Evolutionary conservation across 495 filamentous ascomycete genomes (phyloP).

Genomic region (Xylaria bambusicola): DNA sequence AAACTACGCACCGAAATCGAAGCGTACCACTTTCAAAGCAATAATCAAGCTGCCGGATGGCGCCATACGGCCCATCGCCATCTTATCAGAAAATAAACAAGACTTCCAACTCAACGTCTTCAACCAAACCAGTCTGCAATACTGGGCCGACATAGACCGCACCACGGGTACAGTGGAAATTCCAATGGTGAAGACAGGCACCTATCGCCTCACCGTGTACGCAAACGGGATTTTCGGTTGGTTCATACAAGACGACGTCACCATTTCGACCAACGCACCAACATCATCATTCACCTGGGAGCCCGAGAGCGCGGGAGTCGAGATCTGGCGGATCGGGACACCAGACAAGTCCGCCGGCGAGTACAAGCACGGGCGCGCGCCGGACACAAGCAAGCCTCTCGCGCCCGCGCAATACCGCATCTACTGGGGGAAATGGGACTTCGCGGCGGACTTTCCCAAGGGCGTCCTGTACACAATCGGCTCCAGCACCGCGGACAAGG

Average conservation of each 20-base stretch:
- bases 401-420: slow-evolving; percentile 53
- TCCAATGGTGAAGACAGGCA: slow-evolving; percentile 50
- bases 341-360: slow-evolving; percentile 59
- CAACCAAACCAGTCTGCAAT: slow-evolving; percentile 53
- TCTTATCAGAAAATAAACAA: slow-evolving; percentile 52
- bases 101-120: slow-evolving; percentile 61
- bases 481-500: slow-evolving; percentile 36
- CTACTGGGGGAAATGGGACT: slow-evolving; percentile 60
- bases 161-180: slow-evolving; percentile 49
- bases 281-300: slow-evolving; percentile 39
- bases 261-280: slow-evolving; percentile 33
- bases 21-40: slow-evolving; percentile 45
- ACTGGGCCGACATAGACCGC: slow-evolving; percentile 55
- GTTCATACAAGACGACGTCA: slow-evolving; percentile 28
- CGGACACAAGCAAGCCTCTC: slow-evolving; percentile 45
- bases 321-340: slow-evolving; percentile 57
- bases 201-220: slow-evolving; percentile 57
- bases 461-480: slow-evolving; percentile 51
- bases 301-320: slow-evolving; percentile 51
- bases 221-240: slow-evolving; percentile 60
- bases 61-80: slow-evolving; percentile 49
- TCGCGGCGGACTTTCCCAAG: slow-evolving; percentile 55
- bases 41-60: slow-evolving; percentile 48
- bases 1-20: slow-evolving; percentile 50
- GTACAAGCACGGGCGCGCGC: slow-evolving; percentile 52